phyloP scores from a whole-genome alignment of 768 basidiomycete genomes.

The Exsudoporus frostii region DNA sequence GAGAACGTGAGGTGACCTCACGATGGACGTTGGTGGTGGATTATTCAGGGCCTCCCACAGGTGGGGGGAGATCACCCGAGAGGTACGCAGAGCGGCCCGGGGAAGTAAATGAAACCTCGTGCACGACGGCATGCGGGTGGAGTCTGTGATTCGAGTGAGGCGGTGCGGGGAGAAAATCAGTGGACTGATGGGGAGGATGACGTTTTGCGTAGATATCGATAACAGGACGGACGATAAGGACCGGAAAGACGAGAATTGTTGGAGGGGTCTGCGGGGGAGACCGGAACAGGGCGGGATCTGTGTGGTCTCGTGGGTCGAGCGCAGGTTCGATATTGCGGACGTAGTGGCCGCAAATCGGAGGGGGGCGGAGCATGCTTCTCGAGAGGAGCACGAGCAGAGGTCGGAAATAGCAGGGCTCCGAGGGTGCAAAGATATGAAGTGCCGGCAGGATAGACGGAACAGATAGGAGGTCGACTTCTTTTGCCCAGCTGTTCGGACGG shows the following conservation, averaged over 20 bases:
- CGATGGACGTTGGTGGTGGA: background rate
- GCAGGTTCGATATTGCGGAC: background rate
- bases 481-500: constrained; percentile 2
- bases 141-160: constrained; percentile 4
- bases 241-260: too few relatives aligned
- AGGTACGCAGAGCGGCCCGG: constrained; percentile 19
- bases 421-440: constrained; percentile 14
- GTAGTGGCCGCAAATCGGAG: background rate
- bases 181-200: constrained; percentile 13
- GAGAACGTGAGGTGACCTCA: constrained; percentile 16
- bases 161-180: constrained; percentile 20
- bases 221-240: constrained; percentile 8
- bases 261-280: too few relatives aligned
- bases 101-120: constrained; percentile 22
- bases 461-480: constrained; percentile 13
- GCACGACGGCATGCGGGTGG: constrained; percentile 15
- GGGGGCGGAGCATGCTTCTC: constrained; percentile 2
- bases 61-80: constrained; percentile 5
- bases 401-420: constrained; percentile 24
- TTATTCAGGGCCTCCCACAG: background rate
- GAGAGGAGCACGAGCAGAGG: background rate
- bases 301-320: background rate
- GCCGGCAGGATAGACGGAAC: constrained; percentile 4
- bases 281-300: background rate
- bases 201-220: constrained; percentile 19